A percentile compares a stretch with the other conserved stretches of the same genome.
These are phyloP conservation scores for Dothideomycetes sp. DNA, from an alignment of 2,329 filamentous ascomycete genomes.

Conservation along the genomic window DNA sequence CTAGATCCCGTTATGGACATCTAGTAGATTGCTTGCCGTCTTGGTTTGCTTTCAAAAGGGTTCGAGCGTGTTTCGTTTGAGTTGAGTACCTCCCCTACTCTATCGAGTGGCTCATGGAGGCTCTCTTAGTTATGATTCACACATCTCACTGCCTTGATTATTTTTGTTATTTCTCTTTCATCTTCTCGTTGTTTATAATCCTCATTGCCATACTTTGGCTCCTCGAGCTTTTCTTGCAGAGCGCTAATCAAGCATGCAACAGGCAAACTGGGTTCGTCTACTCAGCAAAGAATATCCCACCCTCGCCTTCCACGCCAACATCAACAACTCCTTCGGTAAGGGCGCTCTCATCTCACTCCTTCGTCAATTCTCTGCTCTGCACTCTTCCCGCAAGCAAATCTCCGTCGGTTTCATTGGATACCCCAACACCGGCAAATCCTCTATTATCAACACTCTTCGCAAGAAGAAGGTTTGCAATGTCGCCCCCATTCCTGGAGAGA, in stretches of 20 bases:
- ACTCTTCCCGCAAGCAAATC: conserved; percentile 87
- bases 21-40: conserved; percentile 69
- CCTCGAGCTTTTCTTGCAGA: neutral
- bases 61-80: conserved; percentile 81
- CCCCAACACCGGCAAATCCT: conserved; percentile 92
- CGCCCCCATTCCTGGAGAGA: conserved; percentile 91
- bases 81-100: conserved; percentile 78
- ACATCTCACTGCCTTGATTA: conserved; percentile 49
- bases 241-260: conserved; percentile 24
- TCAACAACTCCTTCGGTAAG: conserved; percentile 95
- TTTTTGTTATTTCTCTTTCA: conserved; percentile 18
- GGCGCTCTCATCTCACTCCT: conserved; percentile 86
- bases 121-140: conserved; percentile 99
- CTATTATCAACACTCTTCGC: conserved; percentile 90
- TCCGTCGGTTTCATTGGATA: conserved; percentile 83
- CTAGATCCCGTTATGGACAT: conserved; percentile 53
- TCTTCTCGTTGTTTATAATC: conserved; percentile 6
- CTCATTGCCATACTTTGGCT: neutral
- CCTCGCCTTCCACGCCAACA: conserved; percentile 84
- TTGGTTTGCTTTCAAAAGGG: conserved; percentile 73
- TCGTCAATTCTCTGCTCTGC: conserved; percentile 83
- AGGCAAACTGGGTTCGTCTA: conserved; percentile 88
- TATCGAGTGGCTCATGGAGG: conserved; percentile 56
- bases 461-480: conserved; percentile 92
- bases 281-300: conserved; percentile 90